These are phyloP conservation scores for Podochytrium sp. DNA, from an alignment of 192 early-diverging fungal species.

Conservation along the genomic window DNA sequence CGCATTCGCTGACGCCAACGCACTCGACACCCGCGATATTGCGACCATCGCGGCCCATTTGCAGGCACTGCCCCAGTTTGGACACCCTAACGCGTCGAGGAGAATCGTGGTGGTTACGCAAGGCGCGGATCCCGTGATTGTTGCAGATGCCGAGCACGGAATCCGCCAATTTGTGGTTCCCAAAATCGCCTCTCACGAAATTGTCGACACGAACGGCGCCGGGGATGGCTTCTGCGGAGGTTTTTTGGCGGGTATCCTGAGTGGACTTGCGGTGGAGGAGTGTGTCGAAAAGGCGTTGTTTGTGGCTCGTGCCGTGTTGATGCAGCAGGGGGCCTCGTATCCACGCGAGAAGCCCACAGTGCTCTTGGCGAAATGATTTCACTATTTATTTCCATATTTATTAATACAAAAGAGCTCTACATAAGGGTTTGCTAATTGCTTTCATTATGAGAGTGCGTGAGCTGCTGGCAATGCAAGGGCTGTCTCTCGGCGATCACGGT, in stretches of 20 bases:
- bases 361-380: too few relatives aligned
- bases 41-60: too few relatives aligned
- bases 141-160: slow-evolving; percentile 44
- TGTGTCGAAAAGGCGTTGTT: background rate
- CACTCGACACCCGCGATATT: too few relatives aligned
- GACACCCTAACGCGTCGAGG: too few relatives aligned
- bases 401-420: too few relatives aligned
- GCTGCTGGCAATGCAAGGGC: too few relatives aligned
- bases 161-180: slow-evolving; percentile 56
- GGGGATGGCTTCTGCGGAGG: slow-evolving; percentile 67
- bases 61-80: too few relatives aligned
- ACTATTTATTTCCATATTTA: too few relatives aligned
- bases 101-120: slow-evolving; percentile 86
- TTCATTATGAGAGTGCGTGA: too few relatives aligned
- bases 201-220: slow-evolving; percentile 88
- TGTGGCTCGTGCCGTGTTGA: background rate
- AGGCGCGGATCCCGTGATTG: slow-evolving; percentile 64
- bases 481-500: too few relatives aligned
- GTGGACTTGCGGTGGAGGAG: background rate
- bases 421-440: too few relatives aligned
- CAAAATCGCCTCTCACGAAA: slow-evolving; percentile 61
- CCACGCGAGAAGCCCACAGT: background rate
- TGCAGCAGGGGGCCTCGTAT: slow-evolving; percentile 6
- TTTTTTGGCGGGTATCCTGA: slow-evolving; percentile 33
- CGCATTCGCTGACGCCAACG: too few relatives aligned